These are phyloP conservation scores for Lactifluus piperatus DNA, from an alignment of 768 basidiomycete species.

Conservation along the genomic window DNA sequence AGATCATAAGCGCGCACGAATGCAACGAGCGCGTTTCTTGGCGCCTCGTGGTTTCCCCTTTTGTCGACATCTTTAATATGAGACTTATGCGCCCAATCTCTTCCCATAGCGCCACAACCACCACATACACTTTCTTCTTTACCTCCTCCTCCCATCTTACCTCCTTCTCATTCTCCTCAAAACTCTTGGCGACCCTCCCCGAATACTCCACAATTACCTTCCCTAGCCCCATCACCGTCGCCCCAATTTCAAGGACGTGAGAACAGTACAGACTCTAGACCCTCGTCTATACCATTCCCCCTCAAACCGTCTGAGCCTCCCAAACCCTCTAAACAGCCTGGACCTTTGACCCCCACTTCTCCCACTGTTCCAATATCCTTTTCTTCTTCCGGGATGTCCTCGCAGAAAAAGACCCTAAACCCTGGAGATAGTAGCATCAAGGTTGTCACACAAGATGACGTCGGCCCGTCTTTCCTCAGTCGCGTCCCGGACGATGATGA, in stretches of 20 bases:
- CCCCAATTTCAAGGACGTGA: not conserved
- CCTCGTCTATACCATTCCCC: slow-evolving; percentile 22
- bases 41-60: not conserved
- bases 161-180: not conserved
- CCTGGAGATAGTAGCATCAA: slow-evolving; percentile 3
- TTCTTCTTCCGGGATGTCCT: slow-evolving; percentile 47
- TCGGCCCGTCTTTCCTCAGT: not conserved
- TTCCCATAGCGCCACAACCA: slow-evolving; percentile 7
- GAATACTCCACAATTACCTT: slow-evolving; percentile 17
- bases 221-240: slow-evolving; percentile 9
- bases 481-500: slow-evolving; percentile 15
- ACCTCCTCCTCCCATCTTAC: not conserved
- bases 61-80: slow-evolving; percentile 6
- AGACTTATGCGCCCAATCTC: not conserved
- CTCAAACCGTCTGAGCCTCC: slow-evolving; percentile 17
- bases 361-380: slow-evolving; percentile 30
- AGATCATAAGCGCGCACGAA: slow-evolving; percentile 1
- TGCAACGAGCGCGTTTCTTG: not conserved
- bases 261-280: not conserved
- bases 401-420: slow-evolving; percentile 24
- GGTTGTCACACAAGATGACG: slow-evolving; percentile 10
- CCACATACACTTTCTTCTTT: not conserved
- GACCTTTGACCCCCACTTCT: slow-evolving; percentile 21
- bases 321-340: slow-evolving; percentile 22
- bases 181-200: not conserved